Conservation (phyloP, 257 asterid genomes). For the Solanum chiquidenum region DNA sequence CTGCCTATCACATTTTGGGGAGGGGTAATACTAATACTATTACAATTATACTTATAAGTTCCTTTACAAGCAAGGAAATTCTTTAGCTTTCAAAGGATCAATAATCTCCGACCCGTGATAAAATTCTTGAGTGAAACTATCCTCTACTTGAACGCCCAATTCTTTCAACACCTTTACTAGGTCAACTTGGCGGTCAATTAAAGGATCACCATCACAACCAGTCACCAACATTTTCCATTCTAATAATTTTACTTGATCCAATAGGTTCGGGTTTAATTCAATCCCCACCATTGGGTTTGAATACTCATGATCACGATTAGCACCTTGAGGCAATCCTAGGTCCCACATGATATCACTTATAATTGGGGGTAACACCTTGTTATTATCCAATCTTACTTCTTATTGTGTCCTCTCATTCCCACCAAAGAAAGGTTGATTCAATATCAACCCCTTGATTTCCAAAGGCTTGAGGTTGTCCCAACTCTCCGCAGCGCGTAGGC, state of each 20-base stretch:
- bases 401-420: neutral
- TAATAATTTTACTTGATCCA: neutral
- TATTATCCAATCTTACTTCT: neutral
- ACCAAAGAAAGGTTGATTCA: neutral
- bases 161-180: constrained; percentile 1
- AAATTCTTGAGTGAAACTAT: constrained; percentile 3
- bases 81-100: constrained; percentile 1
- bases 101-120: constrained; percentile 3
- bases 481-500: neutral
- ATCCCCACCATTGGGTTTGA: neutral
- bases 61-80: constrained; percentile 5
- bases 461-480: neutral
- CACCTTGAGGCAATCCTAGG: neutral
- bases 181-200: neutral
- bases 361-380: neutral
- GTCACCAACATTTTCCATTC: neutral
- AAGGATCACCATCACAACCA: neutral
- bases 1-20: neutral
- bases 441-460: neutral
- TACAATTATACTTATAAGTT: neutral
- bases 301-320: neutral
- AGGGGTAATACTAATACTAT: neutral
- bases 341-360: neutral
- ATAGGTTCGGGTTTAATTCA: neutral
- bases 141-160: constrained; percentile 1